These are phyloP conservation scores for Pleurotus citrinopileatus DNA, from an alignment of 768 basidiomycete genomes.

Conservation along the genomic window DNA sequence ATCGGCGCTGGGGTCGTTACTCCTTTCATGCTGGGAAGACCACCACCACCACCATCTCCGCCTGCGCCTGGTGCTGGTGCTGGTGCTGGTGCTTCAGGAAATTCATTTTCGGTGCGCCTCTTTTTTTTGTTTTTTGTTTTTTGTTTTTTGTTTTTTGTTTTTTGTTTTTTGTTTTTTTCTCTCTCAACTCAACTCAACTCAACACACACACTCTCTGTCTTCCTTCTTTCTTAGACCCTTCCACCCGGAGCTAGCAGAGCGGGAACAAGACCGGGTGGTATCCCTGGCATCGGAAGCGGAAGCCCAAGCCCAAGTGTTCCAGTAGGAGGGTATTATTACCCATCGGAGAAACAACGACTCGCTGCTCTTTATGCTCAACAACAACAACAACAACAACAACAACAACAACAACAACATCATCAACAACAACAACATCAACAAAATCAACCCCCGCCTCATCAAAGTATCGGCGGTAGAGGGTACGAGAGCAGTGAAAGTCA, in stretches of 20 bases:
- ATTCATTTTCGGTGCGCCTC: not conserved
- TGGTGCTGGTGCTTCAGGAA: not conserved
- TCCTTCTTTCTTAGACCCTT: not conserved
- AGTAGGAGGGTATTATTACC: not conserved
- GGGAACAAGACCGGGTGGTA: too few relatives aligned
- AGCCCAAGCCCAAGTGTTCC: not conserved
- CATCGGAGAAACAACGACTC: not conserved
- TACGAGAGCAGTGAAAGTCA: not conserved
- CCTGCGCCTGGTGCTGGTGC: not conserved
- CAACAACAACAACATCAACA: not conserved
- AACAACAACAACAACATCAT: not conserved
- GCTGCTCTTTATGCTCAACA: not conserved
- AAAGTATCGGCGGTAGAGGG: not conserved
- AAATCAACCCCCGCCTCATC: not conserved
- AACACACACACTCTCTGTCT: too few relatives aligned
- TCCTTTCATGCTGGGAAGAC: constrained; percentile 21
- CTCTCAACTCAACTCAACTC: too few relatives aligned
- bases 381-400: not conserved
- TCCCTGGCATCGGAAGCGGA: not conserved
- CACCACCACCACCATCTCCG: not conserved
- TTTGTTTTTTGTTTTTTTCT: too few relatives aligned
- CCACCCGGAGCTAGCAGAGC: not conserved
- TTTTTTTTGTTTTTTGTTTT: too few relatives aligned
- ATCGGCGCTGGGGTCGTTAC: constrained; percentile 31
- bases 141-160: too few relatives aligned